These are phyloP conservation scores for Porphyrellus cyaneotinctus DNA, from an alignment of 768 basidiomycete genomes.

Conservation along the genomic window DNA sequence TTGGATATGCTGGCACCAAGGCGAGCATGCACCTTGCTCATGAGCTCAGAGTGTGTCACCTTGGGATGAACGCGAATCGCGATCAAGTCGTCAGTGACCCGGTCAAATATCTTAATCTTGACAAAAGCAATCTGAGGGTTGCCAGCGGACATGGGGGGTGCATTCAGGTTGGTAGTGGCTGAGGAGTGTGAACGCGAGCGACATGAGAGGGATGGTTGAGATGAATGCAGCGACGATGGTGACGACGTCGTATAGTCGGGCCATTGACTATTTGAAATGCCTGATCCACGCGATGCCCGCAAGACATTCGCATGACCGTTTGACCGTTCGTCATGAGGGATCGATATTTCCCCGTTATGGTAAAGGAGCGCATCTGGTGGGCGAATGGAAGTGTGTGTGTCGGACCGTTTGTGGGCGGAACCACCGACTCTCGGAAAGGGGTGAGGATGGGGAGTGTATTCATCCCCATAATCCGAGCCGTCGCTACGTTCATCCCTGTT, in stretches of 20 bases:
- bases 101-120: constrained; percentile 98
- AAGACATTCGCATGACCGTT: constrained; percentile 17
- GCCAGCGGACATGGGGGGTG: constrained; percentile 69
- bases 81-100: constrained; percentile 89
- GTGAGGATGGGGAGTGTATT: constrained; percentile 30
- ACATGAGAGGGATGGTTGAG: constrained; percentile 47
- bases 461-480: constrained; percentile 65
- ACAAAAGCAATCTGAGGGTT: constrained; percentile 86
- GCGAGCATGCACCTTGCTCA: constrained; percentile 88
- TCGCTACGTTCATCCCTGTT: constrained; percentile 51
- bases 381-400: constrained; percentile 42
- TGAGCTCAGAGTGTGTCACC: constrained; percentile 79
- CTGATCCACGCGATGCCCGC: constrained; percentile 32
- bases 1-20: constrained; percentile 68
- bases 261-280: constrained; percentile 25
- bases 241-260: constrained; percentile 36
- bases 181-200: constrained; percentile 59
- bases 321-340: constrained; percentile 33
- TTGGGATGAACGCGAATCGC: constrained; percentile 95
- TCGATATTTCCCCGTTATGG: constrained; percentile 28
- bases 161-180: constrained; percentile 49
- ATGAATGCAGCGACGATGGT: constrained; percentile 46
- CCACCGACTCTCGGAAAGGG: constrained; percentile 36
- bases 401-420: constrained; percentile 43
- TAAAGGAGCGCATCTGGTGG: constrained; percentile 24